Base-by-base conservation (phyloP, 1,139 yeast genomes). In the Casaregolazyma suthepensis region DNA sequence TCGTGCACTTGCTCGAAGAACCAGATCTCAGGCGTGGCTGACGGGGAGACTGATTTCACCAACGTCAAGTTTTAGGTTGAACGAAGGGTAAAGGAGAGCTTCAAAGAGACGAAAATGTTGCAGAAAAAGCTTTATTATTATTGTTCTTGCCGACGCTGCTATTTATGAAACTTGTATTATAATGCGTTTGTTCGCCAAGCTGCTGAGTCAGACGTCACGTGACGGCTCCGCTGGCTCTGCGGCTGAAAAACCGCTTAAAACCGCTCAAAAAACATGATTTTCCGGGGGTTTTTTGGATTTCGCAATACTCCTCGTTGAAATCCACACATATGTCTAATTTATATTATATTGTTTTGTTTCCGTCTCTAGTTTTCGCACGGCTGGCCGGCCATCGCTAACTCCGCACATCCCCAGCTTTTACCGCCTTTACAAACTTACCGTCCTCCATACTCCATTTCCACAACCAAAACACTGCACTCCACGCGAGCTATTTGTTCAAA, bases 31-130 rank as follows among this genome's bases (percentile, higher is more conserved):
- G 71, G 66, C n/a, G 61, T 66, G 35, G 62, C 70, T 37, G 74
- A 70, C 43, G 76, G 75, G 48, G 76, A 72, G 64, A 60, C 64
- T 47, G 76, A 73, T 58, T 73, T 70, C 65, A 72, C 76, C 61
- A 66, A 71, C 65, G 46, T 64, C 61, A 65, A 61, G 57, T 70
- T 35, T 7, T 35, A 35, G 10, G 31, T 9, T 26, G 5, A 26
- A 26, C 31, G 31, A 26, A 26, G 10, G 10, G 10, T 7, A 26
- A 5, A 26, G 6, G 6, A 26, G 10, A 26, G 31, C 31, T 26
- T 26, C 2, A 26, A 7, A 26, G 6, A 2, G 12, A 22, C 26
- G 26, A 22, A 22, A 6, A 22, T 22, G n/a, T n/a, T n/a, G n/a
- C n/a, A n/a, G n/a, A n/a, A n/a, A n/a, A n/a, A n/a, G n/a, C n/a